Evolutionary conservation across 116 monocot genomes (phyloP).

Genomic region (Iris pallida): DNA sequence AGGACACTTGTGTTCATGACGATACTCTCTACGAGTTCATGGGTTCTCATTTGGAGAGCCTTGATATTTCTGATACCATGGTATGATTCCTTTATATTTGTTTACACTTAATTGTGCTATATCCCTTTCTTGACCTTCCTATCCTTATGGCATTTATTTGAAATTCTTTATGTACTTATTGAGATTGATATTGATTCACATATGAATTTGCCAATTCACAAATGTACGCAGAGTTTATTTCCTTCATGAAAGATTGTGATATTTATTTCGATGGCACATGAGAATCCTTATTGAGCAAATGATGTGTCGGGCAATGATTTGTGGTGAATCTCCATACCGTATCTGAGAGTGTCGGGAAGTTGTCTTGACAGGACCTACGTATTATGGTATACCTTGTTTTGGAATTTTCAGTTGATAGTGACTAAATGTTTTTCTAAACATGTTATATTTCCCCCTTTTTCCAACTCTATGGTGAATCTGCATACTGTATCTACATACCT

Average conservation of each 20-base stretch:
- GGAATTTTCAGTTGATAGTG: not conserved
- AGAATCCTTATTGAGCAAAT: not conserved
- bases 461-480: too few relatives aligned
- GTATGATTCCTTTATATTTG: slow-evolving; percentile 21
- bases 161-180: too few relatives aligned
- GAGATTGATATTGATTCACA: too few relatives aligned
- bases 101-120: not conserved
- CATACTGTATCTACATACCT: too few relatives aligned
- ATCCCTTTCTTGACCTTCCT: not conserved
- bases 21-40: slow-evolving; percentile 44
- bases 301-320: not conserved
- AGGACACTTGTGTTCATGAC: slow-evolving; percentile 43
- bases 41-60: slow-evolving; percentile 43
- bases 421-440: not conserved
- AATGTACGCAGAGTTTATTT: not conserved
- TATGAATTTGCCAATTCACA: too few relatives aligned
- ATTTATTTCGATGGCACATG: not conserved
- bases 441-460: not conserved
- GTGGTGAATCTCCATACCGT: not conserved
- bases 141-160: too few relatives aligned
- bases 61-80: slow-evolving; percentile 76
- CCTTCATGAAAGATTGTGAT: not conserved
- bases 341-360: too few relatives aligned
- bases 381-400: too few relatives aligned
- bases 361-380: too few relatives aligned